Evolutionary conservation across 2,329 filamentous ascomycete species (phyloP).

Genomic region (Byssochlamys sp.): DNA sequence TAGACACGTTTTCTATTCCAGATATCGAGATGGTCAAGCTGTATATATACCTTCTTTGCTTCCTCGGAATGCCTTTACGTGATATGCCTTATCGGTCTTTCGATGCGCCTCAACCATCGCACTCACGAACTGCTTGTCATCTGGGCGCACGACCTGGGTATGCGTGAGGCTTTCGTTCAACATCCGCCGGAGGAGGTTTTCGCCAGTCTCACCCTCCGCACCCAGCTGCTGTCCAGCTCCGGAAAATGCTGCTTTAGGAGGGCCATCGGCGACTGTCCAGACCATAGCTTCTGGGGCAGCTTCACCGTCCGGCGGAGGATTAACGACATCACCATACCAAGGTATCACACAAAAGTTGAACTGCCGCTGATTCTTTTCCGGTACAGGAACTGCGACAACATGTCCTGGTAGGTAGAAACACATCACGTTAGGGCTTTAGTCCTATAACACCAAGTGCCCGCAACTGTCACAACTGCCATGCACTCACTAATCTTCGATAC

Average conservation of each 20-base stretch:
- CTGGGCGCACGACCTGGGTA: conserved; percentile 43
- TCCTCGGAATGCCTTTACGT: conserved; percentile 54
- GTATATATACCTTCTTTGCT: conserved; percentile 52
- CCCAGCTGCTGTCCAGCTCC: conserved; percentile 36
- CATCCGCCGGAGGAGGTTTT: conserved; percentile 33
- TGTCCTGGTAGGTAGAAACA: conserved; percentile 34
- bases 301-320: conserved; percentile 32
- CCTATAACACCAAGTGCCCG: neutral
- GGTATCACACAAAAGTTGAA: conserved; percentile 55
- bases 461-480: neutral
- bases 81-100: conserved; percentile 54
- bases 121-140: conserved; percentile 50
- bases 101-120: conserved; percentile 51
- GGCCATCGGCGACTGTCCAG: conserved; percentile 50
- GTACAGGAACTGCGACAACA: conserved; percentile 52
- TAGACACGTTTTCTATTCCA: neutral
- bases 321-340: conserved; percentile 41
- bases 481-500: conserved; percentile 41
- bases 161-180: conserved; percentile 42
- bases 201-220: conserved; percentile 37
- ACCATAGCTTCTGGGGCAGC: conserved; percentile 46
- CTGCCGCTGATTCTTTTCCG: conserved; percentile 55
- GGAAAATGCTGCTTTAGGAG: conserved; percentile 36
- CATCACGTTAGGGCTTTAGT: neutral
- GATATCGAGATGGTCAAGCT: neutral